Percentiles rank a stretch among this genome's conserved stretches.
These are phyloP conservation scores for Lentinula lateritia DNA, from an alignment of 768 basidiomycete species.

Conservation along the genomic window DNA sequence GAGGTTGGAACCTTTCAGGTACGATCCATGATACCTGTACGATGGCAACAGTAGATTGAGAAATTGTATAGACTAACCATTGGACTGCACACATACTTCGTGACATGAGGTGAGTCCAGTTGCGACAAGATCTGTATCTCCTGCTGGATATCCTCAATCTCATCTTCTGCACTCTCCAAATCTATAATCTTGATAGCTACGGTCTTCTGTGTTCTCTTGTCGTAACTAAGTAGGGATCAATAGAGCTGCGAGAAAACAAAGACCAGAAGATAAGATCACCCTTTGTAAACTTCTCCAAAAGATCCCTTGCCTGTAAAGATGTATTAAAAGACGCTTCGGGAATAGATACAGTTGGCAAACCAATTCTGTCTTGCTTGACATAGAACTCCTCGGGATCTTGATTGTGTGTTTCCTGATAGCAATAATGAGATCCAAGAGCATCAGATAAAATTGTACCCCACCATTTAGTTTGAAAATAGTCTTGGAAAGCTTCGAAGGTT, in stretches of 20 bases:
- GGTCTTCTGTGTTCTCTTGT: constrained; percentile 91
- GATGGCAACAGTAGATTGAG: constrained; percentile 4
- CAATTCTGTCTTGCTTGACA: constrained; percentile 96
- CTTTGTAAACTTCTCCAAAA: constrained; percentile 99
- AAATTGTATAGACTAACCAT: constrained; percentile 4
- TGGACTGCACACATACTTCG: constrained; percentile 58
- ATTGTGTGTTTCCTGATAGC: constrained; percentile 52
- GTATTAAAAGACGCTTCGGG: not conserved
- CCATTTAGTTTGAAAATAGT: not conserved
- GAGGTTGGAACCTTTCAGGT: constrained; percentile 88
- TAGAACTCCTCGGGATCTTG: constrained; percentile 97
- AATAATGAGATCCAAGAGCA: constrained; percentile 19
- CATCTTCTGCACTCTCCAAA: constrained; percentile 97
- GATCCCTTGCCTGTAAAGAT: constrained; percentile 81
- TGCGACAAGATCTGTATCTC: constrained; percentile 98
- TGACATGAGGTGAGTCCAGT: constrained; percentile 92
- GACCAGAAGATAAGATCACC: constrained; percentile 41
- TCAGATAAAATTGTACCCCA: not conserved
- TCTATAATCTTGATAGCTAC: constrained; percentile 99
- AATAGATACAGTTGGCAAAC: constrained; percentile 34
- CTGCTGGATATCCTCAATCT: constrained; percentile 99
- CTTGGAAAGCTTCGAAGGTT: not conserved
- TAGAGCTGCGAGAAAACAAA: constrained; percentile 7
- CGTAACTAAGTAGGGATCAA: constrained; percentile 55
- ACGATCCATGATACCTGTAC: constrained; percentile 88